These are phyloP conservation scores for Kluyveromyces wickerhamii DNA, from an alignment of 805 yeast species.

Conservation along the genomic window DNA sequence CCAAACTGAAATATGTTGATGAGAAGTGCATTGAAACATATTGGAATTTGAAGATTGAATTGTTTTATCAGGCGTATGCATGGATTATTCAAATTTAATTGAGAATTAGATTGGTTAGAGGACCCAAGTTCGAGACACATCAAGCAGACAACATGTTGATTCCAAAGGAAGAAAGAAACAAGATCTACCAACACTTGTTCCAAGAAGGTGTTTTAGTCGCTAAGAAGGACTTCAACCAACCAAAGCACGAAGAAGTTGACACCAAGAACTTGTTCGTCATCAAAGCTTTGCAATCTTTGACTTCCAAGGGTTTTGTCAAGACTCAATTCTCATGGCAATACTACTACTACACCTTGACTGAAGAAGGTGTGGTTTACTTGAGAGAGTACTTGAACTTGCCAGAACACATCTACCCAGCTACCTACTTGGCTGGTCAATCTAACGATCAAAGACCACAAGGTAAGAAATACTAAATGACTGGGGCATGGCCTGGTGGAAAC, in stretches of 20 bases:
- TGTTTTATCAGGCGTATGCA: no score
- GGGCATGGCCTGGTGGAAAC: constrained; percentile 4
- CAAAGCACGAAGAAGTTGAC: constrained; percentile 96
- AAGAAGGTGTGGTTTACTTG: constrained; percentile 97
- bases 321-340: constrained; percentile 99
- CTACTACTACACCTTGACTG: constrained; percentile 99
- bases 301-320: constrained; percentile 98
- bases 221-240: constrained; percentile 96
- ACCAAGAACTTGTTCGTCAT: constrained; percentile 96
- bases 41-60: no score
- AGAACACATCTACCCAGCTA: constrained; percentile 96
- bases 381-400: constrained; percentile 98
- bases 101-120: no score
- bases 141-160: constrained; percentile 80
- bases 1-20: no score
- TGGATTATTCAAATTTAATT: no score
- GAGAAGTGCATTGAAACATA: no score
- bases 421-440: constrained; percentile 92
- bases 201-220: constrained; percentile 99
- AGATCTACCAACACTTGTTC: constrained; percentile 98
- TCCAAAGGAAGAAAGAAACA: constrained; percentile 99
- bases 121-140: no score
- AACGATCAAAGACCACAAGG: constrained; percentile 66
- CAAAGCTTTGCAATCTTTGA: constrained; percentile 98
- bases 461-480: constrained; percentile 7